Percentiles rank a stretch among this genome's conserved stretches.
Evolutionary conservation across 495 filamentous ascomycete genomes (phyloP).

Genomic region (Emericellopsis terricola): DNA sequence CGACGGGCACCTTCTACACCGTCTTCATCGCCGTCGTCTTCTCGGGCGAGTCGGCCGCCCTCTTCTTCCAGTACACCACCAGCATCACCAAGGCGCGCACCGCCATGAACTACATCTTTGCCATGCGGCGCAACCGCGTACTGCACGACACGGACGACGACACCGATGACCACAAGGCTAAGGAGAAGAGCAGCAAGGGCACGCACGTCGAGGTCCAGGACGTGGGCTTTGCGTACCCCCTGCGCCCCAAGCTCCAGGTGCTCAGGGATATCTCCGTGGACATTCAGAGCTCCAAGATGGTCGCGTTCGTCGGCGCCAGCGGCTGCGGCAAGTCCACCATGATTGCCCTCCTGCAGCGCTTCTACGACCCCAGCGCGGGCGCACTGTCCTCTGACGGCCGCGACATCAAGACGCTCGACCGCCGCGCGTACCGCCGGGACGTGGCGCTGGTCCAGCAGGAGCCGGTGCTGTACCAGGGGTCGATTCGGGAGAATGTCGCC

Average conservation of each 20-base stretch:
- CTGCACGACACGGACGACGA: not conserved
- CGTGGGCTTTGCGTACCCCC: not conserved
- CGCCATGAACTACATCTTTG: slow-evolving; percentile 1
- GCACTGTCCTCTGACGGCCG: slow-evolving; percentile 55
- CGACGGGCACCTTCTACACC: not conserved
- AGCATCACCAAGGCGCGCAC: slow-evolving; percentile 1
- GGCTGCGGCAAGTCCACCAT: slow-evolving; percentile 77
- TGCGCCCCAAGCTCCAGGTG: not conserved
- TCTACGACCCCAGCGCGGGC: slow-evolving; percentile 66
- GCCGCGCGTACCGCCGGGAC: not conserved
- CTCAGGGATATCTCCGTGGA: not conserved
- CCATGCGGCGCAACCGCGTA: not conserved
- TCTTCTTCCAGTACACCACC: slow-evolving; percentile 1
- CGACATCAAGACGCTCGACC: slow-evolving; percentile 27
- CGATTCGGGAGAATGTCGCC: slow-evolving; percentile 2
- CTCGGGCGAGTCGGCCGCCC: not conserved
- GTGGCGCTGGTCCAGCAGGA: slow-evolving; percentile 1
- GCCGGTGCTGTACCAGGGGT: slow-evolving; percentile 1
- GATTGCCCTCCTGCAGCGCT: slow-evolving; percentile 64
- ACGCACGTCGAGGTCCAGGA: not conserved
- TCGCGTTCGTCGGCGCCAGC: slow-evolving; percentile 65
- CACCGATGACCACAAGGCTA: not conserved
- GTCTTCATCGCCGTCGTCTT: slow-evolving; percentile 1
- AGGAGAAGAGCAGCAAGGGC: not conserved
- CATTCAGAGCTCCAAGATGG: slow-evolving; percentile 21